Evolutionary conservation across 805 yeast genomes (phyloP).

Genomic region (Teunomyces lycoperdinae): DNA sequence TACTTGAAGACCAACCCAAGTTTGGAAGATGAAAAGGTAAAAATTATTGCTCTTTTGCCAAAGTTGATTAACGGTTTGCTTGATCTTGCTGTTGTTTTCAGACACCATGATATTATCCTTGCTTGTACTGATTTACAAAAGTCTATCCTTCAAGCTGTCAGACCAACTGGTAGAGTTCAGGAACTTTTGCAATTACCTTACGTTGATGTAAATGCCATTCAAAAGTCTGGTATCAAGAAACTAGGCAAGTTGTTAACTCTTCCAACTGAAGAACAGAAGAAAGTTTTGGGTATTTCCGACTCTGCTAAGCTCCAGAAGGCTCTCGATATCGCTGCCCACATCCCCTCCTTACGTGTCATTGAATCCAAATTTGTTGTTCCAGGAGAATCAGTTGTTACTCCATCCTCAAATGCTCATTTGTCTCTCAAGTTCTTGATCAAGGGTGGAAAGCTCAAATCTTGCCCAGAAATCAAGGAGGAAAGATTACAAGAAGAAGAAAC

Average conservation of each 20-base stretch:
- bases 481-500: constrained; percentile 55
- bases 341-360: constrained; percentile 68
- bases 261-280: constrained; percentile 52
- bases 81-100: constrained; percentile 79
- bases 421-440: constrained; percentile 71
- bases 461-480: constrained; percentile 41
- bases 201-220: constrained; percentile 49
- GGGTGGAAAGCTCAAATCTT: constrained; percentile 67
- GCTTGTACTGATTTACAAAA: constrained; percentile 66
- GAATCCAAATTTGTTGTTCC: constrained; percentile 79
- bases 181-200: constrained; percentile 82
- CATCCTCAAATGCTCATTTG: constrained; percentile 65
- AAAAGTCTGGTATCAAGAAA: constrained; percentile 48
- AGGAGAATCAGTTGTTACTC: constrained; percentile 74
- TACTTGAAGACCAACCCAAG: constrained; percentile 16
- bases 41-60: constrained; percentile 62
- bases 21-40: constrained; percentile 42
- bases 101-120: constrained; percentile 62
- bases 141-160: constrained; percentile 73
- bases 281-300: constrained; percentile 54
- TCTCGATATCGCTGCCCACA: constrained; percentile 53
- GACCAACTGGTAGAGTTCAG: constrained; percentile 48
- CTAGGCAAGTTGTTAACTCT: constrained; percentile 68
- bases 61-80: constrained; percentile 66
- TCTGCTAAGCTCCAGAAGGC: constrained; percentile 45